A percentile compares a stretch with the other conserved stretches of the same genome.
These are phyloP conservation scores for Pseudotulostoma volvatum DNA, from an alignment of 495 filamentous ascomycete genomes.

Conservation along the genomic window DNA sequence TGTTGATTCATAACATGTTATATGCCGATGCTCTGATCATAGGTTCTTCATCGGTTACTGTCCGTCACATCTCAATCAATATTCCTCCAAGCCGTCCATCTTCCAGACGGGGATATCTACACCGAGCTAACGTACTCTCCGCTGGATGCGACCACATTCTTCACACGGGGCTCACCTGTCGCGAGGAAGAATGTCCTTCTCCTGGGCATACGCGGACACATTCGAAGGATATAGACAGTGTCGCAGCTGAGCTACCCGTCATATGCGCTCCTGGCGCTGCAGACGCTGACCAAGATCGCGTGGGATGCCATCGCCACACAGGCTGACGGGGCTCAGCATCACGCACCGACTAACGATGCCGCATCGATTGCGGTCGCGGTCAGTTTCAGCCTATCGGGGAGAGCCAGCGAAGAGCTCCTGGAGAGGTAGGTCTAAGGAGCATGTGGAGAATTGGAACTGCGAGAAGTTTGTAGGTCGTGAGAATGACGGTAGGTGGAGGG, in stretches of 20 bases:
- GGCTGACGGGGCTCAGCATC: constrained; percentile 54
- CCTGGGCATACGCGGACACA: constrained; percentile 77
- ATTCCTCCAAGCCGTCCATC: constrained; percentile 21
- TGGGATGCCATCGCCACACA: constrained; percentile 39
- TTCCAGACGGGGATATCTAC: constrained; percentile 22
- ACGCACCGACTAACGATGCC: constrained; percentile 75
- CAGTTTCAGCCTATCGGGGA: constrained; percentile 67
- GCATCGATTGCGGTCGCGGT: constrained; percentile 89
- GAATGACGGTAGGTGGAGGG: constrained; percentile 76
- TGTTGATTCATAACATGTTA: too few species aligned
- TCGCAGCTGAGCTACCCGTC: constrained; percentile 63
- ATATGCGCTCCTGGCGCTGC: constrained; percentile 62
- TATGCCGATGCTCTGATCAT: too few species aligned
- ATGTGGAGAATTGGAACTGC: constrained; percentile 87
- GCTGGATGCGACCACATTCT: constrained; percentile 42
- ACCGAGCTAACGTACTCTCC: constrained; percentile 38
- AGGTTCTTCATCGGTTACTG: too few species aligned
- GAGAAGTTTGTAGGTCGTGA: constrained; percentile 60
- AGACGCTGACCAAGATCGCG: constrained; percentile 58
- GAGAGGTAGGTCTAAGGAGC: constrained; percentile 74
- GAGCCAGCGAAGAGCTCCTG: constrained; percentile 74
- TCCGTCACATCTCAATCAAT: too few species aligned
- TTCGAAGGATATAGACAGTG: constrained; percentile 62
- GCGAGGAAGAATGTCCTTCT: constrained; percentile 86
- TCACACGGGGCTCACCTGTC: constrained; percentile 52